Percentiles rank a stretch among this genome's conserved stretches.
Conservation (phyloP, 2,329 filamentous ascomycete genomes). For the Pleurostoma richardsiae region DNA sequence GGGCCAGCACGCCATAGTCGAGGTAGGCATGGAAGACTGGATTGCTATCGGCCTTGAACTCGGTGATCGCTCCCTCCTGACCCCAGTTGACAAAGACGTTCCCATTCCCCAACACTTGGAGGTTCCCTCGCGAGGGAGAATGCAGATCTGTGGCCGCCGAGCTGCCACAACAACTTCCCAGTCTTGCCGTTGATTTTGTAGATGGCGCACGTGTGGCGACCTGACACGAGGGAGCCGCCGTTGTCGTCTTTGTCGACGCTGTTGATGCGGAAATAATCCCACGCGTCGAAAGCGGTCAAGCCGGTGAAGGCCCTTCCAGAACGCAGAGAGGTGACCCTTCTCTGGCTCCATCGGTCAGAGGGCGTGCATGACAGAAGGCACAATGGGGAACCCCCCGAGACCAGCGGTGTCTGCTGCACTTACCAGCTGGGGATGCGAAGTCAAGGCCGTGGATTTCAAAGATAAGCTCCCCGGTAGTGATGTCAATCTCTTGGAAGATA, state of each 20-base stretch:
- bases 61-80: conserved; percentile 39
- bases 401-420: neutral
- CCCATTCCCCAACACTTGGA: conserved; percentile 26
- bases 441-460: conserved; percentile 35
- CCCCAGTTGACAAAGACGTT: conserved; percentile 45
- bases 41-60: conserved; percentile 26
- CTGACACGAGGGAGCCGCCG: conserved; percentile 44
- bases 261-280: conserved; percentile 53
- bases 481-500: conserved; percentile 32
- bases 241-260: conserved; percentile 43
- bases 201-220: conserved; percentile 40
- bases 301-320: conserved; percentile 6
- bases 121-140: conserved; percentile 14
- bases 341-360: neutral
- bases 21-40: conserved; percentile 10
- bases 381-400: too few relatives aligned
- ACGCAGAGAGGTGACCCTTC: neutral
- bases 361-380: neutral
- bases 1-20: neutral
- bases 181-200: conserved; percentile 39
- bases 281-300: conserved; percentile 24
- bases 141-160: conserved; percentile 6
- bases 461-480: conserved; percentile 37
- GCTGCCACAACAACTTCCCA: conserved; percentile 41
- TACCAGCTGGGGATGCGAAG: conserved; percentile 7